Conservation (phyloP, 139 green algal genomes). For the Closterium sp. region DNA sequence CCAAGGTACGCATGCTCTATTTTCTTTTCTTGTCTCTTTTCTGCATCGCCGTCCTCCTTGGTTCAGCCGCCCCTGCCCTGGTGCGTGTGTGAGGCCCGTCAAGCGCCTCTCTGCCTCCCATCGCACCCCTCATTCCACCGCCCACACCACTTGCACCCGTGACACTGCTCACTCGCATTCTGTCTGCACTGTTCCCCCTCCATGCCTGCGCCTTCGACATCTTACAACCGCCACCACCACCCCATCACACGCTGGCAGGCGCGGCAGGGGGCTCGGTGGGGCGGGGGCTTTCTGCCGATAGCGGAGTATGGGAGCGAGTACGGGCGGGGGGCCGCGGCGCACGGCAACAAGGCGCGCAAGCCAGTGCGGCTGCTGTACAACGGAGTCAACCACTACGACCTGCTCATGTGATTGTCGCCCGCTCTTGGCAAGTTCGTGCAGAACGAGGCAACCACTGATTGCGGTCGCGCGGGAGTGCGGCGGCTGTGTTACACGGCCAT, state of each 20-base stretch:
- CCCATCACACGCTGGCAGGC: background rate
- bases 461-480: too few species aligned
- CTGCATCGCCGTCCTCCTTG: background rate
- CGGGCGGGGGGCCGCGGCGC: conserved; percentile 19
- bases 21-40: conserved; percentile 30
- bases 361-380: conserved; percentile 63
- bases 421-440: too few species aligned
- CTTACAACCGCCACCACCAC: background rate
- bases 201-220: background rate
- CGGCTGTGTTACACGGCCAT: too few species aligned
- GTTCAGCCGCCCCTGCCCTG: too few species aligned
- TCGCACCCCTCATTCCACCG: too few species aligned
- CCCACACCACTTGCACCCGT: too few species aligned
- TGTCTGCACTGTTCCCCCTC: background rate
- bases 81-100: too few species aligned
- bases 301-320: conserved; percentile 65
- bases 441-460: too few species aligned
- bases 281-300: conserved; percentile 56
- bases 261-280: conserved; percentile 52
- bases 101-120: too few species aligned
- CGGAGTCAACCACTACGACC: conserved; percentile 68
- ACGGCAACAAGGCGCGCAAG: conserved; percentile 33
- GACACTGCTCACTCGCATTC: too few species aligned
- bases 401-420: too few species aligned
- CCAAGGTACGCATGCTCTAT: conserved; percentile 49